phyloP scores from a whole-genome alignment of 208 protist genomes.

The Crithidia brevicula region DNA sequence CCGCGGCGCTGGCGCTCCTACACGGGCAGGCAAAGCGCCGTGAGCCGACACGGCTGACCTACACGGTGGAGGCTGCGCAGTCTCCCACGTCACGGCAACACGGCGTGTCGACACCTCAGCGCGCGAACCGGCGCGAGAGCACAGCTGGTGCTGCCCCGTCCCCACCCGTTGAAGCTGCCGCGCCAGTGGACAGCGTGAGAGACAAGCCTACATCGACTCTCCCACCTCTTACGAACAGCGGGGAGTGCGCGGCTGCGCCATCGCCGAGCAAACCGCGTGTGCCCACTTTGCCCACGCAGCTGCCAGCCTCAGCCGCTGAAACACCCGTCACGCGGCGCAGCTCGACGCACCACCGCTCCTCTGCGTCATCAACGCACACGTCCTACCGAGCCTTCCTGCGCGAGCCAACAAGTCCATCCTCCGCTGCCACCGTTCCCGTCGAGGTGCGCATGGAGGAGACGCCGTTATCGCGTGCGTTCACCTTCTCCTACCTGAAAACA shows the following conservation, averaged over 20 bases:
- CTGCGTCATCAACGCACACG: neutral
- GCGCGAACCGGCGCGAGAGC: too few relatives aligned
- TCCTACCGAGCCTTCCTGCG: constrained; percentile 13
- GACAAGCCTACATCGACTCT: too few relatives aligned
- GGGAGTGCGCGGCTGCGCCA: too few relatives aligned
- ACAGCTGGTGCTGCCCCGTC: too few relatives aligned
- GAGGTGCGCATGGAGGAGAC: constrained; percentile 25
- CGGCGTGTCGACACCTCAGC: too few relatives aligned
- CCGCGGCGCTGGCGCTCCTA: constrained; percentile 27
- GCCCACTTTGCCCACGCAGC: too few relatives aligned
- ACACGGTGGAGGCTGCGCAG: constrained; percentile 5
- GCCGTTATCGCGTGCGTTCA: neutral
- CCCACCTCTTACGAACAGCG: neutral
- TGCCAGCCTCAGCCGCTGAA: neutral
- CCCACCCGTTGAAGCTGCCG: too few relatives aligned
- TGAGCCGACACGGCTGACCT: constrained; percentile 35
- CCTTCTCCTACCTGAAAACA: constrained; percentile 40
- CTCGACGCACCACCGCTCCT: neutral
- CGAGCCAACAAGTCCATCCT: neutral
- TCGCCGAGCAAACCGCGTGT: too few relatives aligned
- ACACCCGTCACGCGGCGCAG: neutral
- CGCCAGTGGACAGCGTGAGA: too few relatives aligned
- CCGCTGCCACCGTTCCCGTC: neutral
- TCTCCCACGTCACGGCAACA: neutral
- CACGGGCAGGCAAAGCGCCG: constrained; percentile 33